Percentiles rank a stretch among this genome's conserved stretches.
Conservation (phyloP, 176 grass and related monocot species). For the Aegilops speltoides region DNA sequence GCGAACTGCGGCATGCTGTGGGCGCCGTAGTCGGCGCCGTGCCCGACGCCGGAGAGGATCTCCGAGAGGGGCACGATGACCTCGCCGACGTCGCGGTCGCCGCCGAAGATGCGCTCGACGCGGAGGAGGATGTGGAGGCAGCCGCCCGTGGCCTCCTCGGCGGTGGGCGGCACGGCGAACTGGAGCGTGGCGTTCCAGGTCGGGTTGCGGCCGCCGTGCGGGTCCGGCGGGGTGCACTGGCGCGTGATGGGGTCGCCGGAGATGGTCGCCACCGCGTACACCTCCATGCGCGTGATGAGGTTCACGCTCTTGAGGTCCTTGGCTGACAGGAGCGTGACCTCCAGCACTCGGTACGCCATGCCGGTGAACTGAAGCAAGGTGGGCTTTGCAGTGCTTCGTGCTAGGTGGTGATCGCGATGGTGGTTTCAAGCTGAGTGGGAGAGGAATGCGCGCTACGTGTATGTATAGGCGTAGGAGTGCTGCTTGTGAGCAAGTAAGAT, state of each 20-base stretch:
- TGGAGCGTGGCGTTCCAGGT: slow-evolving; percentile 63
- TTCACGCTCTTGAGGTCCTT: slow-evolving; percentile 71
- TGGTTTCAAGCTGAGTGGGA: background rate
- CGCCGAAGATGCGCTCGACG: slow-evolving; percentile 51
- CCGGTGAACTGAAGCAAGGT: background rate
- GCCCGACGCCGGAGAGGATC: slow-evolving; percentile 20
- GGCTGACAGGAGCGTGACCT: slow-evolving; percentile 68
- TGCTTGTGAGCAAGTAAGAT: background rate
- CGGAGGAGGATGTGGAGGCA: slow-evolving; percentile 72
- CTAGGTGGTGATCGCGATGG: background rate
- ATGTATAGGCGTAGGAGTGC: slow-evolving; percentile 28
- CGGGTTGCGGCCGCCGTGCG: slow-evolving; percentile 56
- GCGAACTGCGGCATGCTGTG: slow-evolving; percentile 39
- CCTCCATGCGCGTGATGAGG: slow-evolving; percentile 61
- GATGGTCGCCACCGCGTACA: slow-evolving; percentile 64
- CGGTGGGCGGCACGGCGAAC: slow-evolving; percentile 46
- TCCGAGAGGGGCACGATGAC: slow-evolving; percentile 55
- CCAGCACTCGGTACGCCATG: slow-evolving; percentile 66
- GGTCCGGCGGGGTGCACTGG: slow-evolving; percentile 58
- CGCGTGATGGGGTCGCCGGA: slow-evolving; percentile 40
- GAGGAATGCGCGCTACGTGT: background rate
- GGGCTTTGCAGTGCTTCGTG: background rate
- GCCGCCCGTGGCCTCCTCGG: background rate
- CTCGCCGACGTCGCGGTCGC: slow-evolving; percentile 77
- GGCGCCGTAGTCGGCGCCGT: background rate